Evolutionary conservation across 495 filamentous ascomycete species (phyloP), one percentile per base, ranked within the genome.

Genomic region (Aspergillus funiculosus): DNA sequence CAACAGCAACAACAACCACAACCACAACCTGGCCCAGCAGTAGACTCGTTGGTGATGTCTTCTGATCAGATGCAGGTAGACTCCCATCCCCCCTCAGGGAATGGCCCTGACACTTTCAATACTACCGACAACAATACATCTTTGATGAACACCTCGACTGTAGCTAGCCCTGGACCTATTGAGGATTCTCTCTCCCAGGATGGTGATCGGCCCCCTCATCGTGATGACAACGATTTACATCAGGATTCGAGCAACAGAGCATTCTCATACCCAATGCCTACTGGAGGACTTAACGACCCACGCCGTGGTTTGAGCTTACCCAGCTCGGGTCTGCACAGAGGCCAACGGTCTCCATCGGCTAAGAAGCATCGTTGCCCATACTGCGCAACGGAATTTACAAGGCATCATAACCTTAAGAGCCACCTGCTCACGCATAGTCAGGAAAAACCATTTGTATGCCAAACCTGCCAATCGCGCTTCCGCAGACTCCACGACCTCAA

Each of bases 381-480:
- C 63, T 99, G 92, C 71, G 75, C 87, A 3, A 95, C 94, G 6
- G 91, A 94, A 56, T 99, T 99, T 56, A 99, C 92, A 7, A 78
- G 92, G 7, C 94, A 97, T 59, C 92, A 99, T 60, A 99, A 99
- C 52, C 78, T 99, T n/a, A 99, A 99, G 64, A 95, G 88, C 50
- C 92, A 99, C 69, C 78, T 99, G 25, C 78, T 99, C 46, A 99
- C 92, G 0, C 92, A 99, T 59, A 95, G 91, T 53, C 92, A 99
- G 66, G 94, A 97, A 64, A 99, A 99, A 61, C 92, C 92, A 0
- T 99, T 89, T 58, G 78, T 87, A 17, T 99, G 92, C 57, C 78
- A 85, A 44, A 86, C 85, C 15, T 99, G 92, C 57, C 78, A 90
- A 39, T 81, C 89, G 51, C 80, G 90, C 19, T 99, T 99, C 61